Evolutionary conservation across 495 filamentous ascomycete genomes (phyloP).

Genomic region (Parathielavia hyrcaniae): DNA sequence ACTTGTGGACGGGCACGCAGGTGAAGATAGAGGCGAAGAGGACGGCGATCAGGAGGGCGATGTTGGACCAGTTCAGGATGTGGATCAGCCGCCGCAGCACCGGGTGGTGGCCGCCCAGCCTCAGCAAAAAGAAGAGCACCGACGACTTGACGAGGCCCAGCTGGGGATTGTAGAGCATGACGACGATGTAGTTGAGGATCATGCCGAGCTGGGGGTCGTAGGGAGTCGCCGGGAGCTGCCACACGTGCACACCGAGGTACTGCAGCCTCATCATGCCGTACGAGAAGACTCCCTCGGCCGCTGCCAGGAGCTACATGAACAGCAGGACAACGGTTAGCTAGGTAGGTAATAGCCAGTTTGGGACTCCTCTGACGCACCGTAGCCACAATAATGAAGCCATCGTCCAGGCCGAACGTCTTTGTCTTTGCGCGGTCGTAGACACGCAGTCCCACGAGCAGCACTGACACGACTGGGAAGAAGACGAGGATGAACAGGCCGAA

Average conservation of each 20-base stretch:
- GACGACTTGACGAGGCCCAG: constrained; percentile 49
- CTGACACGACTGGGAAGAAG: constrained; percentile 26
- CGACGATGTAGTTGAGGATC: constrained; percentile 18
- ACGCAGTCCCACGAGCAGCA: constrained; percentile 24
- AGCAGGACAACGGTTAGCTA: not conserved
- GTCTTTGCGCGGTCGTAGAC: constrained; percentile 28
- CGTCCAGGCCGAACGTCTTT: constrained; percentile 16
- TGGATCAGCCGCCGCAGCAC: constrained; percentile 34
- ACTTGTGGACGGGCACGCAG: constrained; percentile 43
- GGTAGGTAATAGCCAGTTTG: not conserved
- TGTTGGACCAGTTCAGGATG: constrained; percentile 37
- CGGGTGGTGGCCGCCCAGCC: constrained; percentile 32
- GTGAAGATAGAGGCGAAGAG: constrained; percentile 49
- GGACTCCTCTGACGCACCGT: not conserved
- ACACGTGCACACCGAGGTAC: constrained; percentile 16
- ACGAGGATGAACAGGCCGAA: constrained; percentile 28
- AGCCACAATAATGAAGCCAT: constrained; percentile 13
- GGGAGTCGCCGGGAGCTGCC: constrained; percentile 7
- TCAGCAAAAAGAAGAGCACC: constrained; percentile 47
- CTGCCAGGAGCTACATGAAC: constrained; percentile 8
- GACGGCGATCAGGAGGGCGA: constrained; percentile 41
- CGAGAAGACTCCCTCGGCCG: constrained; percentile 14
- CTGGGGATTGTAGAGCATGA: constrained; percentile 24
- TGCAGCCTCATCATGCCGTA: constrained; percentile 17
- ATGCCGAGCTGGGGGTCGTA: constrained; percentile 6